These are phyloP conservation scores for Beauveria bassiana DNA, from an alignment of 2,329 filamentous ascomycete species.

Conservation along the genomic window DNA sequence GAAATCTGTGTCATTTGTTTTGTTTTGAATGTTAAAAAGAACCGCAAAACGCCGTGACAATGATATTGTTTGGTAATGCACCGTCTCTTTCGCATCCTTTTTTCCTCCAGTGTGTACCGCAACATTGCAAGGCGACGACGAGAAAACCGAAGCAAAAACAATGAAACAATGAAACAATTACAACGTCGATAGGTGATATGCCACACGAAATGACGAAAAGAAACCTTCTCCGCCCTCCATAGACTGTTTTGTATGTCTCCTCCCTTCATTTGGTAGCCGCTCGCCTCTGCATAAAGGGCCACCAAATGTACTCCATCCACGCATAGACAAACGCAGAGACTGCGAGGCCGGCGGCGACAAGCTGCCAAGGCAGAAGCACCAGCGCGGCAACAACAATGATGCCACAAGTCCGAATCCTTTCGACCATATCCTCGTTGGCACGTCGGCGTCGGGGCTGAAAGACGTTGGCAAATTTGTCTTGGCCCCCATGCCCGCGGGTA, in stretches of 20 bases:
- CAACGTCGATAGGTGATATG: background rate
- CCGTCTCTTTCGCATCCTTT: background rate
- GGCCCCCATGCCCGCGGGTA: background rate
- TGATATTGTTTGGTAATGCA: conserved; percentile 5
- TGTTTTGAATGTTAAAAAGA: background rate
- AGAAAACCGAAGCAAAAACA: background rate
- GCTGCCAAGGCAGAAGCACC: conserved; percentile 38
- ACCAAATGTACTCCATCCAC: conserved; percentile 23
- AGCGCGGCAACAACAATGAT: conserved; percentile 34
- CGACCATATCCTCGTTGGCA: conserved; percentile 31
- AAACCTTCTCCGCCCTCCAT: background rate
- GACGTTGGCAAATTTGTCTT: background rate
- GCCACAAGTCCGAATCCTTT: conserved; percentile 34
- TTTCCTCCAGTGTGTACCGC: background rate
- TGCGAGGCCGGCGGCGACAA: conserved; percentile 30
- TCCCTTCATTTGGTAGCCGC: background rate
- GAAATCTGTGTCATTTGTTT: background rate
- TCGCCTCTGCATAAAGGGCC: background rate
- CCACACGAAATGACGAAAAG: background rate
- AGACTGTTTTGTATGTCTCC: background rate
- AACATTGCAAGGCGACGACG: background rate
- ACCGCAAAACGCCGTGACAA: conserved; percentile 13
- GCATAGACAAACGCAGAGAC: conserved; percentile 32
- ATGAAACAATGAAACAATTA: background rate
- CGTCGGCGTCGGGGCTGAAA: conserved; percentile 19